Evolutionary conservation across 768 basidiomycete genomes (phyloP).

Genomic region (Suillus subluteus): DNA sequence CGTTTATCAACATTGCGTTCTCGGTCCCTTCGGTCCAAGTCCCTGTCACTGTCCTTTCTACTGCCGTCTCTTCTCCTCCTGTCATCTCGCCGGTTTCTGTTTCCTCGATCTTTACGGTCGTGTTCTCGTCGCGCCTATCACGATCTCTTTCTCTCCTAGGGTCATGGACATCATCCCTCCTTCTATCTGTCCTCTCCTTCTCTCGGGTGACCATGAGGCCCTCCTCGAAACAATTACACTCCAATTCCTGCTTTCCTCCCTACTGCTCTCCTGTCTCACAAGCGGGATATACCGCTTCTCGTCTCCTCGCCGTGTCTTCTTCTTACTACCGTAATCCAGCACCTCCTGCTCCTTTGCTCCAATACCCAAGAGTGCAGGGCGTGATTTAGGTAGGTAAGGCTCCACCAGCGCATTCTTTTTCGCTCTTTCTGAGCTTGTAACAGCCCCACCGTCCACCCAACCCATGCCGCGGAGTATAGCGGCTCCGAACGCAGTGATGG

Average conservation of each 20-base stretch:
- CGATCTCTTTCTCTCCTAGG: conserved; percentile 20
- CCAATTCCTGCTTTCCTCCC: conserved; percentile 36
- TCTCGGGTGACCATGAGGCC: conserved; percentile 51
- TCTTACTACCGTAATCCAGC: too few relatives aligned
- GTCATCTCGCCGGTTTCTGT: conserved; percentile 21
- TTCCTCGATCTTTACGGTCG: conserved; percentile 36
- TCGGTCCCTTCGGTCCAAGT: conserved; percentile 33
- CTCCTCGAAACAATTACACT: conserved; percentile 43
- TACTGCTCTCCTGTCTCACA: conserved; percentile 45
- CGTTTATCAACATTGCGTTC: conserved; percentile 27
- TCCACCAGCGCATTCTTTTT: conserved; percentile 61
- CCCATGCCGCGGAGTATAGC: conserved; percentile 97
- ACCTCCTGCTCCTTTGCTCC: too few relatives aligned
- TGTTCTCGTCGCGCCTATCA: conserved; percentile 22
- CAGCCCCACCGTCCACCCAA: conserved; percentile 84
- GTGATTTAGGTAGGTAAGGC: conserved; percentile 44
- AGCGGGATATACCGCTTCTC: too few relatives aligned
- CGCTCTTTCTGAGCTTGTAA: conserved; percentile 57
- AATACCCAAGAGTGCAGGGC: too few relatives aligned
- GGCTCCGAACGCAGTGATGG: conserved; percentile 90
- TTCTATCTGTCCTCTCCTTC: conserved; percentile 4
- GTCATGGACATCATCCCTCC: conserved; percentile 10
- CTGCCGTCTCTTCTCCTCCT: conserved; percentile 18
- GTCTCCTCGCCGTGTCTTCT: too few relatives aligned
- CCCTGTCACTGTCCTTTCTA: conserved; percentile 30